A percentile compares a stretch with the other conserved stretches of the same genome.
Conservation (phyloP, 148 eudicot genomes). For the Rhododendron williamsianum region DNA sequence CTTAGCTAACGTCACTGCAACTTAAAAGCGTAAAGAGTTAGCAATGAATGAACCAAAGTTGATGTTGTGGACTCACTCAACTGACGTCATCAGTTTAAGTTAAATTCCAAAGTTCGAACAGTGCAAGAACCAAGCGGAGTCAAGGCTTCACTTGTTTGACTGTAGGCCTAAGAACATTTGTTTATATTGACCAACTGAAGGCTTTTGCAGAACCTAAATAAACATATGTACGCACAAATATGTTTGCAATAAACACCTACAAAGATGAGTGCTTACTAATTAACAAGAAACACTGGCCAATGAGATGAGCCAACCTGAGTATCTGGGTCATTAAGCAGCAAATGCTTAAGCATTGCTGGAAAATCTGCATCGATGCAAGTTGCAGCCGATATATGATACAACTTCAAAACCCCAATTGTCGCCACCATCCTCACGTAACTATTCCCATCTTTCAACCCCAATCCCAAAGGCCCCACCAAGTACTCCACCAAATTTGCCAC, state of each 20-base stretch:
- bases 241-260: background rate
- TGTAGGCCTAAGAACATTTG: background rate
- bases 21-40: background rate
- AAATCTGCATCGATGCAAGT: conserved; percentile 94
- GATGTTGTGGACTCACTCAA: background rate
- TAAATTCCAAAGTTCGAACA: background rate
- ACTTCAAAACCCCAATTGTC: conserved; percentile 75
- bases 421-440: conserved; percentile 90
- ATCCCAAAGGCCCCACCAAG: conserved; percentile 79
- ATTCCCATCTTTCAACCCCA: conserved; percentile 87
- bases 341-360: conserved; percentile 63
- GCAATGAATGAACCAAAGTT: background rate
- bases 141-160: background rate
- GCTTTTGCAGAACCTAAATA: background rate
- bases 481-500: conserved; percentile 96
- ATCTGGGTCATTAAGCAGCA: conserved; percentile 91
- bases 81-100: background rate
- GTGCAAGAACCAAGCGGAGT: background rate
- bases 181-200: background rate
- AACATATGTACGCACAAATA: background rate
- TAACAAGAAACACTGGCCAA: background rate
- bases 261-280: background rate
- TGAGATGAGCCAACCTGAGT: conserved; percentile 53
- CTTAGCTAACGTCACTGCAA: background rate
- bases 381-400: conserved; percentile 82